These are phyloP conservation scores for Grigorovia humatica DNA, from an alignment of 805 yeast genomes.

Conservation along the genomic window DNA sequence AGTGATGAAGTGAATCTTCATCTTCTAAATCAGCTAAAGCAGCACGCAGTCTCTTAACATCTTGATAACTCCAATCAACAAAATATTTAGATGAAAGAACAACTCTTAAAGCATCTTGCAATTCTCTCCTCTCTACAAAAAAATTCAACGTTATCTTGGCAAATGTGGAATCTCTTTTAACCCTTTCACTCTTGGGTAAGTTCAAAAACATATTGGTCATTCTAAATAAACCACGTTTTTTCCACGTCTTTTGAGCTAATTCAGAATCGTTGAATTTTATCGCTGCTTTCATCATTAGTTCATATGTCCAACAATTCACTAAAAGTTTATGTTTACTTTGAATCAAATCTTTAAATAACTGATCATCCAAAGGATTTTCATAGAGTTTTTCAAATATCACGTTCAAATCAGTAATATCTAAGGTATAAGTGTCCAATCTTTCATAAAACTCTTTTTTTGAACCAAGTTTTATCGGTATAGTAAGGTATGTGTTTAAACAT, in stretches of 20 bases:
- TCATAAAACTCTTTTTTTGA: conserved; percentile 18
- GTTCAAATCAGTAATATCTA: conserved; percentile 8
- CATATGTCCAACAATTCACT: conserved; percentile 43
- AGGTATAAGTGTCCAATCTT: conserved; percentile 20
- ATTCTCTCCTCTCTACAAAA: conserved; percentile 43
- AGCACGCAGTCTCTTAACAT: conserved; percentile 33
- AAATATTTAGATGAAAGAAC: conserved; percentile 56
- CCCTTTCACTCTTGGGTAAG: conserved; percentile 38
- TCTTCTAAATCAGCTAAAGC: conserved; percentile 38
- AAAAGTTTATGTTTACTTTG: conserved; percentile 23
- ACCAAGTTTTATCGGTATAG: conserved; percentile 20
- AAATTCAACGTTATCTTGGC: conserved; percentile 61
- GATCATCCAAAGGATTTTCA: not conserved
- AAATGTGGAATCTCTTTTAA: conserved; percentile 32
- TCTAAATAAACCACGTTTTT: conserved; percentile 67
- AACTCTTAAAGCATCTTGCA: conserved; percentile 62
- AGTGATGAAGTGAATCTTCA: conserved; percentile 21
- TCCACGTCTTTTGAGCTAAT: conserved; percentile 62
- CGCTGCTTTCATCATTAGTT: conserved; percentile 58
- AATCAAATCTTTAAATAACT: not conserved
- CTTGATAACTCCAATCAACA: conserved; percentile 55
- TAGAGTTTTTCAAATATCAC: conserved; percentile 3
- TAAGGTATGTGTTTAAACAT: conserved; percentile 17
- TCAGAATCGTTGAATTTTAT: conserved; percentile 40
- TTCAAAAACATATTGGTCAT: conserved; percentile 41